Evolutionary conservation across 2,329 filamentous ascomycete species (phyloP).

Genomic region (Paraconiothyrium sp.): DNA sequence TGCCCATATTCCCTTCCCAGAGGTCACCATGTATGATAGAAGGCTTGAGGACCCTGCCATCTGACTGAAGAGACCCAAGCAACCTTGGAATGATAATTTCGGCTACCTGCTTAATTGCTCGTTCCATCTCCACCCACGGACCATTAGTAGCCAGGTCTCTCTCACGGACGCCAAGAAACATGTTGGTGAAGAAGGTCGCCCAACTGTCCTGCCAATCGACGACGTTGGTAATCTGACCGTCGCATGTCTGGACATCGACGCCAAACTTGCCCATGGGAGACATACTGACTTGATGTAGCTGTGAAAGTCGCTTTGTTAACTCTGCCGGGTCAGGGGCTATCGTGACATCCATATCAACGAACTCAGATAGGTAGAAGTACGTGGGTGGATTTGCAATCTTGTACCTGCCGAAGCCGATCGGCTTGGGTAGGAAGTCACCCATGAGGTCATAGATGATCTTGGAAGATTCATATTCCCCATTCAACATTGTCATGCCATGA

Average conservation of each 20-base stretch:
- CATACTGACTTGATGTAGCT: background rate
- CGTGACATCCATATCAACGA: constrained; percentile 28
- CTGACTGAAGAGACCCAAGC: constrained; percentile 32
- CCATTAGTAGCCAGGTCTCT: constrained; percentile 44
- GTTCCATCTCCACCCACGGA: constrained; percentile 40
- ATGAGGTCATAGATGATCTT: constrained; percentile 24
- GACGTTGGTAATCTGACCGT: background rate
- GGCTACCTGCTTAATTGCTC: constrained; percentile 14
- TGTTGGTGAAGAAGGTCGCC: constrained; percentile 50
- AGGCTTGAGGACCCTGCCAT: constrained; percentile 37
- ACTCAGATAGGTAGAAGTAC: constrained; percentile 41
- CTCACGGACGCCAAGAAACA: constrained; percentile 32
- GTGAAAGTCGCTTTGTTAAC: constrained; percentile 3
- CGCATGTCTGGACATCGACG: too few relatives aligned
- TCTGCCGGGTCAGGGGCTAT: constrained; percentile 7
- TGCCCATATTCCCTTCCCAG: constrained; percentile 54
- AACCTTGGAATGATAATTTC: constrained; percentile 45
- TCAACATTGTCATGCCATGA: constrained; percentile 15
- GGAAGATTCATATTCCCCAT: constrained; percentile 34
- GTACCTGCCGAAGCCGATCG: constrained; percentile 23
- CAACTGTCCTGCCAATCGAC: constrained; percentile 52
- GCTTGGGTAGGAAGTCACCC: constrained; percentile 21
- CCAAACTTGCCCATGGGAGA: too few relatives aligned
- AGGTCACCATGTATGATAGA: constrained; percentile 53
- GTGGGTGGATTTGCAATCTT: constrained; percentile 42